Base-by-base conservation (phyloP, 305 asterid genomes). In the Solanum hybrid region DNA sequence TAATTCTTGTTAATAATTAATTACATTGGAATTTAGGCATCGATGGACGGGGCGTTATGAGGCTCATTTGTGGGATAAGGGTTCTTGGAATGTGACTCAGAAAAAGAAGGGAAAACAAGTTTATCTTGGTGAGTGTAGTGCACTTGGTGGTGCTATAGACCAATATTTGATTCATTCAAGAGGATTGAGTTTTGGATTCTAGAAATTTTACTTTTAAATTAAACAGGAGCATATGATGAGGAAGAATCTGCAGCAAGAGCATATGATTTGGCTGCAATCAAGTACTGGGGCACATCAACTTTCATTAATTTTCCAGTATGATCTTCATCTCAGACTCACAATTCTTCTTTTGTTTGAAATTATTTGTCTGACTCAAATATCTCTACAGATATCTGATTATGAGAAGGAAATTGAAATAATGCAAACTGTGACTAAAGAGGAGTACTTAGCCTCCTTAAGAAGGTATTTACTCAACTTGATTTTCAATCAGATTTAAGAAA, bases 21-120 rank as follows among this genome's bases (percentile, higher is more conserved):
- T 46, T 16, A 31, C 28, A 18, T 29, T 84, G 40, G 7, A 16
- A 18, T 84, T 31, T 51, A 84, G 88, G 88, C 98, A 96, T 89
- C 89, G 94, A 87, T 95, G 96, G 98, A 96, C 98, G 4, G 98
- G 98, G 4, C 92, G 98, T 84, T 96, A 91, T 46, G 98, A 96
- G 93, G 98, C 98, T 46, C 98, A 96, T 90, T 86, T 96, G 92
- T 96, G 98, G 98, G 98, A 96, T 85, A 96, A 95, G 90, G 93
- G 94, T 28, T 93, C 98, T 6, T 96, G 98, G 98, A 95, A 96
- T 67, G 91, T 92, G 20, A 94, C 97, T 42, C 98, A 95, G 94
- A 96, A 95, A 94, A 96, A 96, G 84, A 96, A 96, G 76, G 98
- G 98, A 51, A 96, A 95, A 92, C 98, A 96, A 94, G 98, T 96